phyloP scores from a whole-genome alignment of 352 stramenopile genomes.

The Globisporangium spiculum region DNA sequence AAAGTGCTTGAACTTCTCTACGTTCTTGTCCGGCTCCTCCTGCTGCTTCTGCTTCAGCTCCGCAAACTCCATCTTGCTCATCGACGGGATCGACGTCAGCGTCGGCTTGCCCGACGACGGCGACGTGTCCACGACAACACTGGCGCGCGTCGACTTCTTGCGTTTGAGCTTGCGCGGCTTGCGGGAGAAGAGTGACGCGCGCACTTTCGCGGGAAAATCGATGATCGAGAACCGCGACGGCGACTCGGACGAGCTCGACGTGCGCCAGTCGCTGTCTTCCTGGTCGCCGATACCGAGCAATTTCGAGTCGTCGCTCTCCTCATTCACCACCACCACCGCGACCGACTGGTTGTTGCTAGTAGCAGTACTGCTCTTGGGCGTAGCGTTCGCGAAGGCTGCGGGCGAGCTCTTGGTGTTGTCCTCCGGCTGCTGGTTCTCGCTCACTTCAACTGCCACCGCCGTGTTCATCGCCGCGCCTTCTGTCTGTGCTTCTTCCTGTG shows the following conservation, averaged over 20 bases:
- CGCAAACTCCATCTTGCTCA: slow-evolving; percentile 6
- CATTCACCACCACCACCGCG: background rate
- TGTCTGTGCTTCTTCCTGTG: background rate
- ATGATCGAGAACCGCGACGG: slow-evolving; percentile 42
- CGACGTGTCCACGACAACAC: slow-evolving; percentile 7
- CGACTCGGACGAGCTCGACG: slow-evolving; percentile 42
- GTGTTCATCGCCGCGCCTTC: background rate
- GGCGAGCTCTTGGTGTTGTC: slow-evolving; percentile 3
- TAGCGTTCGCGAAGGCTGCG: background rate
- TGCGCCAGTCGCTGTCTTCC: slow-evolving; percentile 48
- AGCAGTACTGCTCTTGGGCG: background rate
- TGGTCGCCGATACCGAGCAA: slow-evolving; percentile 19
- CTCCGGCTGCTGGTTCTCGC: slow-evolving; percentile 10
- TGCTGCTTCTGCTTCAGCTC: slow-evolving; percentile 1
- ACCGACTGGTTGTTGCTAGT: background rate
- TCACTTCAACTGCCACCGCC: background rate
- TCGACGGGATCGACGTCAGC: slow-evolving; percentile 32
- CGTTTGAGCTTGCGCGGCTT: slow-evolving; percentile 27
- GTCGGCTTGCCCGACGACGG: slow-evolving; percentile 12
- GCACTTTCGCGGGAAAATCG: slow-evolving; percentile 38
- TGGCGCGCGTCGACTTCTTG: slow-evolving; percentile 20
- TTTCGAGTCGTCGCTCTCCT: slow-evolving; percentile 9
- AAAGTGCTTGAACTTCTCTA: slow-evolving; percentile 71
- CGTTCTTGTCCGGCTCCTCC: slow-evolving; percentile 29
- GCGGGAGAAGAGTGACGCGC: slow-evolving; percentile 40